These are phyloP conservation scores for Neoscytalidium dimidiatum DNA, from an alignment of 2,329 filamentous ascomycete species.

Conservation along the genomic window DNA sequence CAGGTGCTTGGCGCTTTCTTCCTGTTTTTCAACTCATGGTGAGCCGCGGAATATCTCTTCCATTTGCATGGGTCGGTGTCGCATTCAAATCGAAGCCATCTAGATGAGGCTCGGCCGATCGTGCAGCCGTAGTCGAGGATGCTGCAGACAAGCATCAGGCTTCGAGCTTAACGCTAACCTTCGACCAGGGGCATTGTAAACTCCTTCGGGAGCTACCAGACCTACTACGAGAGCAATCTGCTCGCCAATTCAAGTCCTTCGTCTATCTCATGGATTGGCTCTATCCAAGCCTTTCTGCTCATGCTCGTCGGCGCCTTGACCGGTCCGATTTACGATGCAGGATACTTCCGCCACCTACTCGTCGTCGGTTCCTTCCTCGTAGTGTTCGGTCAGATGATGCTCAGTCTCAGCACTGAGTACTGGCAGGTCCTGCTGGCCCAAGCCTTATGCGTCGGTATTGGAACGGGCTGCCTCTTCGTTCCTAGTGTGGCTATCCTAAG, in stretches of 20 bases:
- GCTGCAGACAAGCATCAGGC: not conserved
- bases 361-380: slow-evolving; percentile 46
- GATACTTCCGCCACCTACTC: slow-evolving; percentile 48
- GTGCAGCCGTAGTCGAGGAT: not conserved
- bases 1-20: slow-evolving; percentile 52
- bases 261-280: slow-evolving; percentile 53
- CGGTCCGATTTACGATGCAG: slow-evolving; percentile 53
- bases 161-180: not conserved
- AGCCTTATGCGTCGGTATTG: slow-evolving; percentile 51
- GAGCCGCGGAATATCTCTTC: slow-evolving; percentile 21
- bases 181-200: slow-evolving; percentile 45
- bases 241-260: slow-evolving; percentile 43
- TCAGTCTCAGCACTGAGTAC: slow-evolving; percentile 49
- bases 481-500: slow-evolving; percentile 49
- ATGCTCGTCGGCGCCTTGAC: slow-evolving; percentile 48
- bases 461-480: slow-evolving; percentile 47
- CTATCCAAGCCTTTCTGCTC: slow-evolving; percentile 50
- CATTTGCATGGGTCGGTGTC: not conserved
- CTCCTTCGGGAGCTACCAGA: slow-evolving; percentile 51
- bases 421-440: slow-evolving; percentile 55
- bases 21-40: slow-evolving; percentile 52
- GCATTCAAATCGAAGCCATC: not conserved
- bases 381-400: slow-evolving; percentile 55
- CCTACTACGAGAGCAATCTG: slow-evolving; percentile 48
- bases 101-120: not conserved